Percentiles rank a stretch among this genome's conserved stretches.
Evolutionary conservation across 495 filamentous ascomycete species (phyloP).

Genomic region (Melanomma pulvis-pyrius): DNA sequence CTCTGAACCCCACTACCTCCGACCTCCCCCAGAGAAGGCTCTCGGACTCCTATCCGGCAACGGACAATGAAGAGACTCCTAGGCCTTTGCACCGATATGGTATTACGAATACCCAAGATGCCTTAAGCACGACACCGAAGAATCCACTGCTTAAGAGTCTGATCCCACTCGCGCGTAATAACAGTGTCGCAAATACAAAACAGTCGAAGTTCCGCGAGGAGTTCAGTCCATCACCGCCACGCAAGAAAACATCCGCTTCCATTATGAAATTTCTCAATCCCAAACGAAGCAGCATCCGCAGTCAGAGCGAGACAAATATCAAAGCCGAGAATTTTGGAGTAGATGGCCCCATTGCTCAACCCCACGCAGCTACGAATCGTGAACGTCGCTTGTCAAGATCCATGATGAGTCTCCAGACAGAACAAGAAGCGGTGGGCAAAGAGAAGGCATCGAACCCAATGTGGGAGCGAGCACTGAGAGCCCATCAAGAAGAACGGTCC

Average conservation of each 20-base stretch:
- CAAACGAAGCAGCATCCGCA: constrained; percentile 16
- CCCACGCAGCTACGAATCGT: not conserved
- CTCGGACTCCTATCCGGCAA: constrained; percentile 6
- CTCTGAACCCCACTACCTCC: not conserved
- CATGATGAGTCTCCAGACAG: constrained; percentile 23
- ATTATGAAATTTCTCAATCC: constrained; percentile 25
- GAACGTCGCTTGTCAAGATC: constrained; percentile 19
- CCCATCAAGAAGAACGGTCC: constrained; percentile 33
- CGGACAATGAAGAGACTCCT: constrained; percentile 28
- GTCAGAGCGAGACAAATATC: constrained; percentile 25
- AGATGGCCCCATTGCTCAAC: constrained; percentile 10
- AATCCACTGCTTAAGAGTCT: not conserved
- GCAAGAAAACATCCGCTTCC: constrained; percentile 22
- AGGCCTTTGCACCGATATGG: constrained; percentile 7
- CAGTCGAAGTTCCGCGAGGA: constrained; percentile 35
- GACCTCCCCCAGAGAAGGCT: not conserved
- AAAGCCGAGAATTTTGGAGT: not conserved
- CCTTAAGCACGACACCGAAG: not conserved
- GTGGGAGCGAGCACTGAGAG: constrained; percentile 37
- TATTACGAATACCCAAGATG: not conserved
- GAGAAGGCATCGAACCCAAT: constrained; percentile 17
- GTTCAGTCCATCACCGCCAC: constrained; percentile 32
- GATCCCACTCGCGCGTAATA: constrained; percentile 19
- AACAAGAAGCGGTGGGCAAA: constrained; percentile 18
- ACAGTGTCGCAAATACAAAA: constrained; percentile 28